Conservation (phyloP, 2,329 filamentous ascomycete species). For the Neonectria magnoliae region DNA sequence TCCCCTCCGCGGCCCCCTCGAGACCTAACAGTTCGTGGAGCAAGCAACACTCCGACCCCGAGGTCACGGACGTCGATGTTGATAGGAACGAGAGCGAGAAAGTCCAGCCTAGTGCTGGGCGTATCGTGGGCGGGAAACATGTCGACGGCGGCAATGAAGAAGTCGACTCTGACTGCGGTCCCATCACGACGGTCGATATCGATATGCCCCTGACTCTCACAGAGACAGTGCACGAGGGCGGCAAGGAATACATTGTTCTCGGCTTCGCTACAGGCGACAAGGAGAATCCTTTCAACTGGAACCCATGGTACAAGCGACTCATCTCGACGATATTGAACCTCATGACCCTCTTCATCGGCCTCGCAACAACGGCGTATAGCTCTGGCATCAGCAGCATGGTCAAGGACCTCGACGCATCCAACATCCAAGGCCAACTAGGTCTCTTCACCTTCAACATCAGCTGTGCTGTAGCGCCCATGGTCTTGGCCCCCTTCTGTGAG, state of each 20-base stretch:
- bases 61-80: conserved; percentile 28
- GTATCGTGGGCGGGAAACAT: conserved; percentile 35
- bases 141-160: conserved; percentile 29
- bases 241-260: conserved; percentile 35
- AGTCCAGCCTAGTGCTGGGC: conserved; percentile 22
- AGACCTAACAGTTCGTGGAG: conserved; percentile 13
- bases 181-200: conserved; percentile 34
- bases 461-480: conserved; percentile 35
- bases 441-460: conserved; percentile 38
- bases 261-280: conserved; percentile 36
- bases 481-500: conserved; percentile 33
- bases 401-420: conserved; percentile 27
- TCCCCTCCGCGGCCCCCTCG: conserved; percentile 13
- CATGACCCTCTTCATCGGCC: conserved; percentile 37
- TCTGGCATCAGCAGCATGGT: conserved; percentile 35
- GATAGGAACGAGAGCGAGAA: conserved; percentile 30
- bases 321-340: conserved; percentile 37
- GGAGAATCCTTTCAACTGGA: conserved; percentile 39
- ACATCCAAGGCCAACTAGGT: conserved; percentile 33
- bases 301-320: conserved; percentile 36
- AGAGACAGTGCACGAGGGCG: conserved; percentile 28
- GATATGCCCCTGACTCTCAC: conserved; percentile 35
- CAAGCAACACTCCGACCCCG: conserved; percentile 25
- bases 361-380: conserved; percentile 35
- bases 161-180: conserved; percentile 28